phyloP scores from a whole-genome alignment of 345 rosid genomes.

The Populus deltoides region DNA sequence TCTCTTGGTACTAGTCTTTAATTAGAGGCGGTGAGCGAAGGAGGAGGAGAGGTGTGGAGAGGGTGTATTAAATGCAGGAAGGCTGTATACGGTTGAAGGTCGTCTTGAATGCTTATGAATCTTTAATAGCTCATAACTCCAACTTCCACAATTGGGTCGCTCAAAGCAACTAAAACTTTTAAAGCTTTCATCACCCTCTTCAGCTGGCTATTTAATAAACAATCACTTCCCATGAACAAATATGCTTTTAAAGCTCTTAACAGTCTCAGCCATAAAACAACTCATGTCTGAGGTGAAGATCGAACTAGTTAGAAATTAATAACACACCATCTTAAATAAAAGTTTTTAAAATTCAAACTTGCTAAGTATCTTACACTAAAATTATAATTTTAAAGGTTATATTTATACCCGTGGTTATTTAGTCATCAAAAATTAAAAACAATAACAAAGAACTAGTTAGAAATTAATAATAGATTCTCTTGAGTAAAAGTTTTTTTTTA shows the following conservation, averaged over 20 bases:
- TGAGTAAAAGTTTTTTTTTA: no score
- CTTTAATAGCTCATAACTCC: constrained; percentile 46
- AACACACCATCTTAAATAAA: no score
- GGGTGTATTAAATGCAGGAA: constrained; percentile 40
- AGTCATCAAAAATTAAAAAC: no score
- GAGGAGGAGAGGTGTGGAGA: constrained; percentile 14
- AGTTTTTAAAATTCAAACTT: no score
- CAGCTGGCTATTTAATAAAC: constrained; percentile 13
- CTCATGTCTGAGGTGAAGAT: background rate
- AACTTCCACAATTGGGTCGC: constrained; percentile 48
- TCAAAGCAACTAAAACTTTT: constrained; percentile 30
- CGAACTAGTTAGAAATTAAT: no score
- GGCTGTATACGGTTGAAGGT: constrained; percentile 48
- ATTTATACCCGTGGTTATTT: no score
- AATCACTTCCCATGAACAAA: constrained; percentile 19
- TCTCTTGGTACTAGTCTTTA: constrained; percentile 1
- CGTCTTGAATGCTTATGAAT: constrained; percentile 35
- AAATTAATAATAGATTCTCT: no score
- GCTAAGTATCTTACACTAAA: no score
- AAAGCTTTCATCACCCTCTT: constrained; percentile 45
- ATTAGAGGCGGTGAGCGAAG: constrained; percentile 42
- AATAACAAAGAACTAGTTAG: no score
- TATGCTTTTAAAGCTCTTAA: constrained; percentile 18
- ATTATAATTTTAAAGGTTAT: no score
- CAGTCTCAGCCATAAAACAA: constrained; percentile 6